A percentile compares a stretch with the other conserved stretches of the same genome.
Evolutionary conservation across 169 alveolate species (phyloP).

Genomic region (Cryptosporidium andersoni): DNA sequence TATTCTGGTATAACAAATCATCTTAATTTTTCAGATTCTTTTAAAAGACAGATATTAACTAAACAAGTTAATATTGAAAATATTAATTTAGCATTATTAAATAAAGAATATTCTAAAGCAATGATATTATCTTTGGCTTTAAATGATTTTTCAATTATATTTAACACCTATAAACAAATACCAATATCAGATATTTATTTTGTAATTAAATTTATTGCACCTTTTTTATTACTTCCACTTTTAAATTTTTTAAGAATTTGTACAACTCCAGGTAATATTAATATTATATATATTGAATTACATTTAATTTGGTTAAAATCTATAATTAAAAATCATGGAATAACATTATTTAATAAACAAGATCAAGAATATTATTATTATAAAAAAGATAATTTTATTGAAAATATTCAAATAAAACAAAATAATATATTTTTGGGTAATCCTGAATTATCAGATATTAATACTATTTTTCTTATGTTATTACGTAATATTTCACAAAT

Average conservation of each 20-base stretch:
- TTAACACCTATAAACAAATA: conserved; percentile 76
- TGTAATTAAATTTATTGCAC: conserved; percentile 70
- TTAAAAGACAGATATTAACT: conserved; percentile 81
- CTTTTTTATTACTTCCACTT: conserved; percentile 75
- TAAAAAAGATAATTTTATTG: neutral
- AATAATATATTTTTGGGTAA: conserved; percentile 32
- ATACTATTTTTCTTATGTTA: conserved; percentile 51
- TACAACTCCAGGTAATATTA: conserved; percentile 61
- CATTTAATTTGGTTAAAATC: conserved; percentile 74
- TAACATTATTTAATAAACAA: conserved; percentile 59
- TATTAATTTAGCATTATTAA: conserved; percentile 73
- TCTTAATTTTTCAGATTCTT: conserved; percentile 68
- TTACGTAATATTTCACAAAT: conserved; percentile 53
- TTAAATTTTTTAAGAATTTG: conserved; percentile 72
- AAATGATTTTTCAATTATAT: conserved; percentile 79
- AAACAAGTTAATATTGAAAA: conserved; percentile 79
- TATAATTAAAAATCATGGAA: conserved; percentile 73
- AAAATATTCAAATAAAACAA: conserved; percentile 25
- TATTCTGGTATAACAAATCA: conserved; percentile 71
- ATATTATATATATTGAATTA: conserved; percentile 67
- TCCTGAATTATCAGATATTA: conserved; percentile 25
- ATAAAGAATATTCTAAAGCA: conserved; percentile 78
- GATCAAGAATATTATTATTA: conserved; percentile 1
- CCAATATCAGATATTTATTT: conserved; percentile 74
- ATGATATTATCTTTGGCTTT: conserved; percentile 82